Evolutionary conservation across 1,139 yeast species (phyloP).

Genomic region (Suhomyces terraborum): DNA sequence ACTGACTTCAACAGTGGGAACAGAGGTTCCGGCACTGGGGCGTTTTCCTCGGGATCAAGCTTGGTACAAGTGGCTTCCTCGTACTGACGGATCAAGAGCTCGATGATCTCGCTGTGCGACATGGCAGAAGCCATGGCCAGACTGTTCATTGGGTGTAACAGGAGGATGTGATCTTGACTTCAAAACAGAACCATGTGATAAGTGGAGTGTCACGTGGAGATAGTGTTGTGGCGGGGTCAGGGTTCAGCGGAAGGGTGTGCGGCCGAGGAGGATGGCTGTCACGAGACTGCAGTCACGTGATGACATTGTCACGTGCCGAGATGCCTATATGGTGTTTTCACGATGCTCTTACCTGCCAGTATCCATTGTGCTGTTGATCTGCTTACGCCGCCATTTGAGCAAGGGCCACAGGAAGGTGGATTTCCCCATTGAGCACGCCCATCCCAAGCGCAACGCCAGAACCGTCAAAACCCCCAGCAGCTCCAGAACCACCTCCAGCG

Average conservation of each 20-base stretch:
- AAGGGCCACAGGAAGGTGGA: conserved; percentile 8
- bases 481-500: background rate
- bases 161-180: background rate
- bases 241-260: background rate
- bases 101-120: conserved; percentile 8
- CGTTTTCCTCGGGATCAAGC: background rate
- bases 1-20: conserved; percentile 18
- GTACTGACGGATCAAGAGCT: conserved; percentile 9
- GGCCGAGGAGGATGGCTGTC: background rate
- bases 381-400: conserved; percentile 2
- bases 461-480: background rate
- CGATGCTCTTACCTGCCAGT: conserved; percentile 3
- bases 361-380: conserved; percentile 11
- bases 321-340: background rate
- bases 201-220: background rate
- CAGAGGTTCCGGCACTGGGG: background rate
- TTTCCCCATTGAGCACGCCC: background rate
- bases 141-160: background rate
- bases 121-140: background rate
- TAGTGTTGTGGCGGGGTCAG: background rate
- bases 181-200: background rate
- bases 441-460: background rate
- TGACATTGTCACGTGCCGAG: background rate
- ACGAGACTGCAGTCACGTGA: background rate
- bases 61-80: background rate